Percentiles rank a stretch among this genome's conserved stretches.
phyloP scores from a whole-genome alignment of 2,329 filamentous ascomycete genomes.

The Aspergillus fumigatiaffinis region DNA sequence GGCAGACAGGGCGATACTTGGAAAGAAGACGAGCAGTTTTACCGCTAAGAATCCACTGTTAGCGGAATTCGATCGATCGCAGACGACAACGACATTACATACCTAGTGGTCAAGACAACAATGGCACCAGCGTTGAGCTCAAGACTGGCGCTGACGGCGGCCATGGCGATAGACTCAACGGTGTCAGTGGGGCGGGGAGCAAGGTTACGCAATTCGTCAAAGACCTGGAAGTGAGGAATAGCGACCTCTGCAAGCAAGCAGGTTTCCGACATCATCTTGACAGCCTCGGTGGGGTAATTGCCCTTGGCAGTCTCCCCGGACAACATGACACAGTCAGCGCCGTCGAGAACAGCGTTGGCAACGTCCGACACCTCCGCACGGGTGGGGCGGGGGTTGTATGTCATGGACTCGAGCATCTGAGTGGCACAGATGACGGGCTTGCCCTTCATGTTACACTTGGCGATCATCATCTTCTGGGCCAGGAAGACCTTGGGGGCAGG shows the following conservation, averaged over 20 bases:
- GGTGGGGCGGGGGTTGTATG: constrained; percentile 97
- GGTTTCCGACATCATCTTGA: constrained; percentile 97
- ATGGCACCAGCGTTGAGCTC: constrained; percentile 97
- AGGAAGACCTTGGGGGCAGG: constrained; percentile 97
- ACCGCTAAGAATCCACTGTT: constrained; percentile 53
- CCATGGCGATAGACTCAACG: constrained; percentile 93
- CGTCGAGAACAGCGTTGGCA: constrained; percentile 95
- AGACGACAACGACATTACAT: constrained; percentile 23
- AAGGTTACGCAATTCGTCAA: constrained; percentile 87
- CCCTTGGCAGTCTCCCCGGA: constrained; percentile 99
- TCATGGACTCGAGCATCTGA: constrained; percentile 99
- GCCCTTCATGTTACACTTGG: constrained; percentile 98
- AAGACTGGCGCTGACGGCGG: constrained; percentile 89
- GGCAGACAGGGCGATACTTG: constrained; percentile 98
- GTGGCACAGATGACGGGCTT: constrained; percentile 99
- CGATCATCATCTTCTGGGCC: constrained; percentile 99
- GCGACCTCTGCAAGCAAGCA: constrained; percentile 95
- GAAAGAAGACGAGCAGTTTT: constrained; percentile 91
- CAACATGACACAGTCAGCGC: constrained; percentile 99
- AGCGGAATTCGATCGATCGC: constrained; percentile 15
- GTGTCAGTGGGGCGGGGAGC: constrained; percentile 79
- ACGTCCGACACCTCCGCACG: constrained; percentile 98
- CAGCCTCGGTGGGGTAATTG: constrained; percentile 85
- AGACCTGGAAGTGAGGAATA: constrained; percentile 94
- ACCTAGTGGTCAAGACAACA: constrained; percentile 89